Evolutionary conservation across 2,329 filamentous ascomycete species (phyloP), one percentile per base, ranked within the genome.

Genomic region (Monilinia fructigena): DNA sequence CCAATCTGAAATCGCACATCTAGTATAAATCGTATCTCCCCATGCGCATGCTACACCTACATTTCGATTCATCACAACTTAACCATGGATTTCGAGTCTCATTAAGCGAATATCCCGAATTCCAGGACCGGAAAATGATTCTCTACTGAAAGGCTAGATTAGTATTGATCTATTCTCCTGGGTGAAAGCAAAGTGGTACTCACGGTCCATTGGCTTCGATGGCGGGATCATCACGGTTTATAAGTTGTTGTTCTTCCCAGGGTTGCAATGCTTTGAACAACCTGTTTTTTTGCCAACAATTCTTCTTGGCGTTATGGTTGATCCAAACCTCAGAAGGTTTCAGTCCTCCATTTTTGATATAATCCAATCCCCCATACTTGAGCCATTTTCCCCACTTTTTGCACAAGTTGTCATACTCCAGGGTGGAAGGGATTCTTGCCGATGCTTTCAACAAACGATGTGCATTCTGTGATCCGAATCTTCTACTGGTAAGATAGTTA

Each of bases 241-340:
- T 28, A 12, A 56, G 28, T 12, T 20, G n/a, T 16, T 28, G 2
- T 56, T 56, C 38, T 14, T 20, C 16, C 55, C 8, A 18, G 4
- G 14, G 16, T 16, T 2, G 2, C 35, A 56, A 7, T 16, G 0
- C 1, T 0, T 0, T 0, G 26, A 56, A 20, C 6, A 56, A 56
- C 14, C 5, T 7, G 16, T 45, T n/a, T 8, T 23, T 45, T n/a
- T 28, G 16, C 40, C 4, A 18, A 28, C 23, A 4, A 58, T 58
- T 28, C 20, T 10, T 4, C 10, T 40, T 45, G 23, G 23, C 4
- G 10, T 45, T 45, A 16, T 14, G 12, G 16, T 11, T 23, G 11
- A 1, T 1, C 5, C 18, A 3, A 11, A 18, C 18, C 23, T 4
- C 8, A 26, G 1, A 18, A 56, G 55, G 38, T 45, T 28, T 58